Base-by-base conservation (phyloP, 305 asterid species). In the Fraxinus angustifolia region DNA sequence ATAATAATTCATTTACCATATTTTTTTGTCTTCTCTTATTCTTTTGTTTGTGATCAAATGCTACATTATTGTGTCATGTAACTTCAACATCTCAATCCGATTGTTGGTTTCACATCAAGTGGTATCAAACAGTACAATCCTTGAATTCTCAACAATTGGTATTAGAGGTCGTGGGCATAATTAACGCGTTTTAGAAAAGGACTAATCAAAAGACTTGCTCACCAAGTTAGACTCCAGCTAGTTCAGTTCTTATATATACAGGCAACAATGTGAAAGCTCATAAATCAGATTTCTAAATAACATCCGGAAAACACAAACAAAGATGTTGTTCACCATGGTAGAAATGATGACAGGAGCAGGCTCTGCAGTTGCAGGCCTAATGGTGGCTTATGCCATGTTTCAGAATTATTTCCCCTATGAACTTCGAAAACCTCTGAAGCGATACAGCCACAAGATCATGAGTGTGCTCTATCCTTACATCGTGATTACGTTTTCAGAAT, bases 351-450 rank as follows among this genome's bases (percentile, higher is more conserved):
- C 86, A 30, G 87, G 81, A 30, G 16, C 81, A 1, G 87, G 88
- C 6, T 90, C 92, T 6, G 42, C 85, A 19, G 58, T 88, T 35
- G 91, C 87, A 35, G 91, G 87, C 2, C 7, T 91, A 2, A 78
- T 85, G 88, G 83, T 89, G 0, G 85, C 86, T 2, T 86, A 87
- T 86, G 87, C 91, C 84, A 90, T 90, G 90, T 85, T 87, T 80
- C 87, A 84, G 34, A 89, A 89, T 84, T 89, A 89, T 53, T 89
- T 88, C 79, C 95, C 93, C 19, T 26, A 82, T 73, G 89, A 86
- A 3, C 72, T 89, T 14, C 81, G 38, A 31, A 12, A 77, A 16
- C 88, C 87, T 8, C 16, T 91, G 73, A 80, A 58, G 35, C 86
- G 80, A 42, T 86, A 87, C 85, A 1, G 83, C 40, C 79, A 48